phyloP scores from a whole-genome alignment of 2,329 filamentous ascomycete genomes.

The Aspergillus brunneoviolaceus region DNA sequence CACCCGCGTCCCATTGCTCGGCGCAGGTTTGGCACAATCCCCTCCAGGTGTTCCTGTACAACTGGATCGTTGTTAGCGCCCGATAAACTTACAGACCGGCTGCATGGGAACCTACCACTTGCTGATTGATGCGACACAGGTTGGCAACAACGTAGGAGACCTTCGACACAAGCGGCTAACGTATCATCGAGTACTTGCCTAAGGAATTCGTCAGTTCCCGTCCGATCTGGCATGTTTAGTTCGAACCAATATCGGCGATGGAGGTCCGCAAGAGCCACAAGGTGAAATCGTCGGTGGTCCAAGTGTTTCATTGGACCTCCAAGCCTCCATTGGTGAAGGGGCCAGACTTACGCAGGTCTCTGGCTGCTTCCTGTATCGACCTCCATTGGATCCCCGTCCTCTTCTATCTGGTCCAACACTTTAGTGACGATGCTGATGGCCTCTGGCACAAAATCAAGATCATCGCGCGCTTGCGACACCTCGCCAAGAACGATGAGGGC shows the following conservation, averaged over 20 bases:
- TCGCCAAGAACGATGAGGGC: constrained; percentile 71
- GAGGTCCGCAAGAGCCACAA: constrained; percentile 10
- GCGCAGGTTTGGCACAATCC: constrained; percentile 30
- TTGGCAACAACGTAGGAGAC: constrained; percentile 40
- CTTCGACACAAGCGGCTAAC: constrained; percentile 40
- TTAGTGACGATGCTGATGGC: constrained; percentile 64
- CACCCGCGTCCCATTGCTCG: constrained; percentile 33
- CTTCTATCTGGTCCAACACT: constrained; percentile 59
- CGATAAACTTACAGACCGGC: neutral
- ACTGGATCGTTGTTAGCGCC: constrained; percentile 31
- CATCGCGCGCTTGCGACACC: constrained; percentile 66
- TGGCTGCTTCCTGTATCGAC: constrained; percentile 55
- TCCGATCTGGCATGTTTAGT: neutral
- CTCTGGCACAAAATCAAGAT: constrained; percentile 69
- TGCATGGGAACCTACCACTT: constrained; percentile 24
- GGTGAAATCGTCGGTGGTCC: neutral
- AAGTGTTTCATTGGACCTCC: neutral
- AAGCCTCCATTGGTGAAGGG: neutral
- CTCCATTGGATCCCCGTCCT: constrained; percentile 65
- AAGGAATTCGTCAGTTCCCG: neutral
- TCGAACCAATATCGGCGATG: neutral
- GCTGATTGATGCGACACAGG: constrained; percentile 23
- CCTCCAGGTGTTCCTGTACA: constrained; percentile 31
- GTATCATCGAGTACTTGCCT: constrained; percentile 35
- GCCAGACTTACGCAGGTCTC: constrained; percentile 27